Base-by-base conservation (phyloP, 164 flowering plant species). In the Aristolochia californica region DNA sequence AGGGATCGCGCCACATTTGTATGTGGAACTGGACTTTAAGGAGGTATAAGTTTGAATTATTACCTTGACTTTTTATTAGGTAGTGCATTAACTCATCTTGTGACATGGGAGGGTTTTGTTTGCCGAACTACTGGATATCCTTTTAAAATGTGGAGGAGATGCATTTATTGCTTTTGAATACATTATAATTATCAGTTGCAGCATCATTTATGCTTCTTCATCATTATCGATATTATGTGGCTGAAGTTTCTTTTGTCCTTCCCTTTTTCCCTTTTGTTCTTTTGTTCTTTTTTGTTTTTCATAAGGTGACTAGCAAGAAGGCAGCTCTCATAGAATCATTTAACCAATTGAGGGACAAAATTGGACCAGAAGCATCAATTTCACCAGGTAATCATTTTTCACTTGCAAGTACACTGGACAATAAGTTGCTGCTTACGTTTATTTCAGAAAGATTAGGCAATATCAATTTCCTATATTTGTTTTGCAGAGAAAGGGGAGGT, bases 21-120 rank as follows among this genome's bases (percentile, higher is more conserved):
- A 85, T 28, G 97, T 93, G 66, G 97, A 89, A 66, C 71, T 93
- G 72, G 98, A 93, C n/a, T 93, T 89, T 60, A 85, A 78, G 75
- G 98, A 89, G 98, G 98, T 93, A 59, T 30, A 12, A 16, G 17
- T 64, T 72, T 56, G 48, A 62, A 60, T 8, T 55, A 21, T 24
- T 59, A 25, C 38, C 55, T 69, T 48, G 45, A n/a, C 57, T 58
- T 45, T 62, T 61, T 65, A 45, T 48, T 50, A 40, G 43, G 49
- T 57, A 53, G 49, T 54, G 47, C 30, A 55, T 59, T 61, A 45
- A 60, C 57, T 67, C 28, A 51, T 59, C 49, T 52, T 61, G 65
- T 52, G 43, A 61, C 47, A 57, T 44, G 12, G n/a, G 48, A 20
- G 50, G 50, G 0, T 17, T 34, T 8, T 2, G 4, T 34, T 34